Base-by-base conservation (phyloP, 1,284 basidiomycete genomes). In the Austroboletus novae-zelandiae region DNA sequence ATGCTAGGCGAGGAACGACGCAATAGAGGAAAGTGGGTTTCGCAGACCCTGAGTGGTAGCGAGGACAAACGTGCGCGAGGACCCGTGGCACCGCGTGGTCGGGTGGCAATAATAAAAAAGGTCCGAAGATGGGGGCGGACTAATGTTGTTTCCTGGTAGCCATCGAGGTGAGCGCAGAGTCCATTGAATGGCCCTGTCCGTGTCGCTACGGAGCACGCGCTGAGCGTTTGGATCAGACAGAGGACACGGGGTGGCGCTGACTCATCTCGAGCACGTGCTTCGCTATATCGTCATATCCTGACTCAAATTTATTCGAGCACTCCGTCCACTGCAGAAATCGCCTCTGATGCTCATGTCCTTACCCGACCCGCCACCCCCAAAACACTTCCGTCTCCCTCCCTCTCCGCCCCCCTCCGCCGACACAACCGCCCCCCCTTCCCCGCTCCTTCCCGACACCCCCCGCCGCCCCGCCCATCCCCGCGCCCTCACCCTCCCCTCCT, bases 401-500 rank as follows among this genome's bases (percentile, higher is more conserved):
- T 53, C 52, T 6, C 45, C 50, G 2, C 43, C 40, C 15, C 43
- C 43, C 15, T 40, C 45, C 10, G 5, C 29, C 27, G 45, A 49
- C 20, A 1, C 13, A 27, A 40, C 73, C 18, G 67, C 70, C 3
- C 55, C 61, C 34, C 70, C 76, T 30, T 75, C 77, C 0, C 73
- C 74, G n/a, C 39, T 31, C 23, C 8, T 17, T 5, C 43, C 34
- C 17, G 56, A 45, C 55, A 50, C 49, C 30, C 64, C 47, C 50
- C 65, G 30, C 56, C 57, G 54, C 65, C 64, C 51, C 36, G 35
- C 36, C 55, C 64, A 42, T 59, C 64, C 50, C 18, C 70, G 73
- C 41, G 68, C 77, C 23, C 57, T 76, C 48, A 77, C 72, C 29
- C 53, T 76, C 25, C 74, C 76, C 27, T 66, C 55, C 30, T 56